A percentile compares a stretch with the other conserved stretches of the same genome.
Conservation (phyloP, 2,329 filamentous ascomycete species). For the Trichoderma simmonsii region DNA sequence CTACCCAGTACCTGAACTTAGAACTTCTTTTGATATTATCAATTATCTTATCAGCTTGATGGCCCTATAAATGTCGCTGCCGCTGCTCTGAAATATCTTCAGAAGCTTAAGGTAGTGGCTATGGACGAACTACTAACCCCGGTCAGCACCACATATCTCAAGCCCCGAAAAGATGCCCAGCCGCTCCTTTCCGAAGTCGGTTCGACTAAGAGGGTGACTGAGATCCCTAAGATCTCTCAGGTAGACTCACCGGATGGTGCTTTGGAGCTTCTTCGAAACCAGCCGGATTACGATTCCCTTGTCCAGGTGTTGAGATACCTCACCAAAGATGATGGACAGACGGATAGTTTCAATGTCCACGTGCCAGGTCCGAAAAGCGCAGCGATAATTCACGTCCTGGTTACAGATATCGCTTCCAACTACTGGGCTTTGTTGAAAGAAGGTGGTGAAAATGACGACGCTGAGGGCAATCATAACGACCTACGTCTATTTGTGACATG, state of each 20-base stretch:
- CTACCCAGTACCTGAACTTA: neutral
- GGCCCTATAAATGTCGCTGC: neutral
- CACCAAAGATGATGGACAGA: slow-evolving; percentile 24
- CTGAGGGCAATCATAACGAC: slow-evolving; percentile 30
- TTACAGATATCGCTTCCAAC: slow-evolving; percentile 72
- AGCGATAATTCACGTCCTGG: slow-evolving; percentile 71
- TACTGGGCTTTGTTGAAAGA: slow-evolving; percentile 70
- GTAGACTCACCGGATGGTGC: slow-evolving; percentile 46
- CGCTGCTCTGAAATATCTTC: neutral
- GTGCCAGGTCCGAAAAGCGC: slow-evolving; percentile 64
- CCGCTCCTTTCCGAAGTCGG: slow-evolving; percentile 39
- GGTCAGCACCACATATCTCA: slow-evolving; percentile 51
- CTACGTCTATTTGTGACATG: slow-evolving; percentile 56
- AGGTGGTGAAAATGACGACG: slow-evolving; percentile 26
- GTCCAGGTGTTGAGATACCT: slow-evolving; percentile 53
- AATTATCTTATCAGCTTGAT: neutral
- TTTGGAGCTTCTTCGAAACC: slow-evolving; percentile 56
- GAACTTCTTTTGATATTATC: neutral
- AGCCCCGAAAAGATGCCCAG: slow-evolving; percentile 33
- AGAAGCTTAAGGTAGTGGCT: neutral
- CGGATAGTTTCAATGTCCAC: slow-evolving; percentile 27
- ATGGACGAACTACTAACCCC: slow-evolving; percentile 59
- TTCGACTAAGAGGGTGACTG: slow-evolving; percentile 18
- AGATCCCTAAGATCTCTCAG: slow-evolving; percentile 3
- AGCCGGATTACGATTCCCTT: slow-evolving; percentile 61